Evolutionary conservation across 2,329 filamentous ascomycete genomes (phyloP), one percentile per base, ranked within the genome.

Genomic region (Parasarocladium wereldwijsianum): DNA sequence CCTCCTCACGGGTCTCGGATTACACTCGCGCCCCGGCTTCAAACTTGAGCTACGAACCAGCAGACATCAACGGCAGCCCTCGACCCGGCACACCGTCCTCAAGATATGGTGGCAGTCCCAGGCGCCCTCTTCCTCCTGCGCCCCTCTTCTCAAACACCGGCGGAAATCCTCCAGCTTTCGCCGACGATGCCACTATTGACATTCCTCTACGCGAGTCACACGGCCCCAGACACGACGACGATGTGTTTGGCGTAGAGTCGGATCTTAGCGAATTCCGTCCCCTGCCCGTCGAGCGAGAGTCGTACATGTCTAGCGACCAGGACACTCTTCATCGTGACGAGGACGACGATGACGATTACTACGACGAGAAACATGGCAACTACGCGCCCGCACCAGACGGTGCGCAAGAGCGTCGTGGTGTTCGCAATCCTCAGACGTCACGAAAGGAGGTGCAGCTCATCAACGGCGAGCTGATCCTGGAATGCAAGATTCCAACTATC

Each of bases 401-500:
- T 7, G 80, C 82, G 33, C 90, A 98, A 49, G 76, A 83, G 47
- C 74, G 90, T 33, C 71, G 90, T 44, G 90, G 90, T 33, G 83
- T 87, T 17, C 74, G 87, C 40, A 70, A 79, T 17, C 83, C 84
- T 3, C 83, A 93, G 44, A 87, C 87, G 71, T 73, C 79, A 8
- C 90, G 77, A 55, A 93, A 93, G 49, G 87, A 96, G 52, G 90
- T 98, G 32, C 77, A 84, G 44, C 70, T 98, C 25, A 92, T 96
- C 66, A 96, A 98, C 49, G 90, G 90, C 47, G 87, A 98, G 56
- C 75, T 98, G 31, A 87, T 98, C 34, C 66, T 98, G 26, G 90
- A 98, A 59, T 96, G 90, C 66, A 98, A 98, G 58, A 98, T 98
- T 41, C 90, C 92, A 1, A 98, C 90, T 1, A 98, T 96, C 42